A percentile compares a stretch with the other conserved stretches of the same genome.
Evolutionary conservation across 2,329 filamentous ascomycete species (phyloP).

Genomic region (Plectosphaerella cucumerina): DNA sequence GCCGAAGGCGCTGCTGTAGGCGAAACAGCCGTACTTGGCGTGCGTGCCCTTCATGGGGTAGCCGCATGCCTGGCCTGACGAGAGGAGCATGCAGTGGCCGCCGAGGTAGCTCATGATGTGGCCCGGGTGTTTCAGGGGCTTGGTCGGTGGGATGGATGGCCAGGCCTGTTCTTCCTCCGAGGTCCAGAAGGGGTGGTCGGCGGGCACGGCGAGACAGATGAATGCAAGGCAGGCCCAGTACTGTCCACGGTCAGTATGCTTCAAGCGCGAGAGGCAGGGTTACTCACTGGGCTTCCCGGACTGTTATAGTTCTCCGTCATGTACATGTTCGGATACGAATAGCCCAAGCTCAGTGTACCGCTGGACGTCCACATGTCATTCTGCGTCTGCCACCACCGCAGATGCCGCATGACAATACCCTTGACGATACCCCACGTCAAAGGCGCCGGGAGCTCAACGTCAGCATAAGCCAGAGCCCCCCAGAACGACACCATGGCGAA

Average conservation of each 20-base stretch:
- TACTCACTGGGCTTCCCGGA: constrained; percentile 56
- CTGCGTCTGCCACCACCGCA: constrained; percentile 78
- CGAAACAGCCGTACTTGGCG: constrained; percentile 77
- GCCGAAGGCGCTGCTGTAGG: constrained; percentile 70
- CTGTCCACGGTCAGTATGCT: constrained; percentile 23
- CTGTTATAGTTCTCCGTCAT: constrained; percentile 83
- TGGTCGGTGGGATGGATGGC: constrained; percentile 51
- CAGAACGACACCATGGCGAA: constrained; percentile 85
- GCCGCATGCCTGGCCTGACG: constrained; percentile 74
- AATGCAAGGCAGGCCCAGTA: constrained; percentile 81
- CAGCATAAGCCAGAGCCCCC: constrained; percentile 72
- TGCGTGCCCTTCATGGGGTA: constrained; percentile 80
- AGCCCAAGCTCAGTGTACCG: constrained; percentile 72
- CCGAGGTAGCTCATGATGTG: constrained; percentile 69
- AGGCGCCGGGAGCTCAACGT: constrained; percentile 66
- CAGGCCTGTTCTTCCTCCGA: constrained; percentile 59
- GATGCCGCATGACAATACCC: constrained; percentile 67
- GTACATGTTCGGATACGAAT: constrained; percentile 77
- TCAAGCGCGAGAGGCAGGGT: no score
- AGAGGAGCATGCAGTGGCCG: constrained; percentile 73
- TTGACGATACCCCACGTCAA: constrained; percentile 77
- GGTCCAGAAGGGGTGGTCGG: constrained; percentile 71
- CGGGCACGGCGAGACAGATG: constrained; percentile 66
- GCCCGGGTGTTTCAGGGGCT: constrained; percentile 61
- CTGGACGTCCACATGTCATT: constrained; percentile 69